Evolutionary conservation across 2,329 filamentous ascomycete genomes (phyloP), one percentile per base, ranked within the genome.

Genomic region (Aspergillus unguis): DNA sequence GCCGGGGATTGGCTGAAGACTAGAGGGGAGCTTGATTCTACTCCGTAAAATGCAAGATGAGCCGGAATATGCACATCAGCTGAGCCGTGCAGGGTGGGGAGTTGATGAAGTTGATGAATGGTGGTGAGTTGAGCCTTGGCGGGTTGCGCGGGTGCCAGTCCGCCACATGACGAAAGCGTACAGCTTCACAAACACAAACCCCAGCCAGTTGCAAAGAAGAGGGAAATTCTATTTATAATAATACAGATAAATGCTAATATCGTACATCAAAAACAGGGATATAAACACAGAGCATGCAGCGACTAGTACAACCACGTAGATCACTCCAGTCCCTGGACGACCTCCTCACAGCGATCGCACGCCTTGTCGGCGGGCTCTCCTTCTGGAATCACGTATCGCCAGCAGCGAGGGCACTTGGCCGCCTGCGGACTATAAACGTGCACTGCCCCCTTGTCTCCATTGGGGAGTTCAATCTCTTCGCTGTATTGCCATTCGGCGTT

Each of bases 321-420:
- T 50, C 48, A 50, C 50, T 66, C 61, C n/a, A 72, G 52, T 37
- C 72, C 68, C 27, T 63, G 63, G 11, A 92, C 80, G 33, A 86
- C 82, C 9, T 83, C 80, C 29, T 85, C 83, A 68, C 92, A 97
- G 65, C 90, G 78, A 44, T 71, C 72, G 70, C 92, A 97, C 17
- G 95, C 73, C 36, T 75, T 70, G 17, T 87, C 79, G 44, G 73
- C 72, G n/a, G 61, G 57, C 46, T 58, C 48, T 3, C 60, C 40
- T 41, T 68, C 61, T 23, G 80, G 76, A n/a, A 87, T 85, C 26
- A 87, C 79, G 69, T 90, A 95, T 56, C 87, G 83, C 94, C 94
- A 99, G 73, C 94, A 99, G 46, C 94, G 80, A 1, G 83, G 79
- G 68, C 94, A 99, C 71, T 97, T 99, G 43, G 78, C 73, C 9